phyloP scores from a whole-genome alignment of 306 rosid species.

The Vigna angularis region DNA sequence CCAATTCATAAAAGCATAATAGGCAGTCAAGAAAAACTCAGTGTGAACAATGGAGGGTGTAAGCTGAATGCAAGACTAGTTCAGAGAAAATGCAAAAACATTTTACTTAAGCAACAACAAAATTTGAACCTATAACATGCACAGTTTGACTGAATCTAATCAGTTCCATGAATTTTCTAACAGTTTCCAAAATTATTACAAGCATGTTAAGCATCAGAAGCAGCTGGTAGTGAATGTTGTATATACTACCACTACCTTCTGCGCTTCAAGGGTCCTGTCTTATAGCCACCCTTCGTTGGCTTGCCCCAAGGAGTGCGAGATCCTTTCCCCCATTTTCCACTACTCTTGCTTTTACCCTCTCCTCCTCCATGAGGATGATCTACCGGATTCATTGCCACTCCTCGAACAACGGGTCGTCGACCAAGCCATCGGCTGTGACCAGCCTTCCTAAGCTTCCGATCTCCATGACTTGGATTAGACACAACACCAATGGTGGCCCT shows the following conservation, averaged over 20 bases:
- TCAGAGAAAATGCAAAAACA: too few species aligned
- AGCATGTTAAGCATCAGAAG: slow-evolving; percentile 38
- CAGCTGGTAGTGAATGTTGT: background rate
- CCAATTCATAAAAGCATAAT: too few species aligned
- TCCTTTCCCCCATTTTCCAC: slow-evolving; percentile 62
- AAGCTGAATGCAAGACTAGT: too few species aligned
- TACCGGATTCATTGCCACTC: slow-evolving; percentile 90
- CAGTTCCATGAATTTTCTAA: slow-evolving; percentile 33
- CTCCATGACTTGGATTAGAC: slow-evolving; percentile 77
- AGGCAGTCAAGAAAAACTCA: too few species aligned
- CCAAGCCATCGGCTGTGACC: slow-evolving; percentile 88
- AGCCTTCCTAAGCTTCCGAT: slow-evolving; percentile 76
- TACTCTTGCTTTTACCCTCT: slow-evolving; percentile 82
- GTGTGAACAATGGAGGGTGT: too few species aligned
- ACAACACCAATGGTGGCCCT: slow-evolving; percentile 81
- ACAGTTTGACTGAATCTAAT: slow-evolving; percentile 20
- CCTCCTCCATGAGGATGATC: slow-evolving; percentile 97
- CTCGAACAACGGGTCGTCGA: slow-evolving; percentile 74
- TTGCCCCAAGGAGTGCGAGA: slow-evolving; percentile 89
- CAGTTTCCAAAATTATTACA: slow-evolving; percentile 38
- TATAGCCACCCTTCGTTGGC: slow-evolving; percentile 81
- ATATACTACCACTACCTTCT: slow-evolving; percentile 39
- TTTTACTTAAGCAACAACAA: background rate
- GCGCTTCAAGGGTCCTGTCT: slow-evolving; percentile 79
- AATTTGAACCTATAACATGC: slow-evolving; percentile 34